A percentile compares a stretch with the other conserved stretches of the same genome.
Evolutionary conservation across 768 basidiomycete species (phyloP).

Genomic region (Leucogyrophana mollusca): DNA sequence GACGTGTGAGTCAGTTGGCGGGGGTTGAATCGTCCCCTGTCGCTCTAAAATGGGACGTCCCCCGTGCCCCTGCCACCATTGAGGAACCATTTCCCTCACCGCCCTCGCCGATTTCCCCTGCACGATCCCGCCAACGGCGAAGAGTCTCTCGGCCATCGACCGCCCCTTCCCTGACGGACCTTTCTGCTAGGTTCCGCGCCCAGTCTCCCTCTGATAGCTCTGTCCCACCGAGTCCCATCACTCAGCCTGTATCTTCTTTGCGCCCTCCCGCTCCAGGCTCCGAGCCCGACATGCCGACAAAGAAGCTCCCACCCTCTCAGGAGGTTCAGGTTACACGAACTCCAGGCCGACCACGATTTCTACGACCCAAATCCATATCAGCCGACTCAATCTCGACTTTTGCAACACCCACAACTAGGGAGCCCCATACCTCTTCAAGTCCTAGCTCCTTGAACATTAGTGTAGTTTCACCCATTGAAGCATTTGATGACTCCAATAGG

Average conservation of each 20-base stretch:
- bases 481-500: slow-evolving; percentile 22
- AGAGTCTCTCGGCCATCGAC: slow-evolving; percentile 45
- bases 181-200: neutral
- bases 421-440: slow-evolving; percentile 7
- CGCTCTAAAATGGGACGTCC: slow-evolving; percentile 15
- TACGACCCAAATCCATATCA: slow-evolving; percentile 53
- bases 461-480: neutral
- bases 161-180: slow-evolving; percentile 40
- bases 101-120: slow-evolving; percentile 21
- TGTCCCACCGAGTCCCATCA: slow-evolving; percentile 3
- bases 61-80: neutral
- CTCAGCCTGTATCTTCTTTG: slow-evolving; percentile 5
- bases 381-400: slow-evolving; percentile 51
- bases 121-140: slow-evolving; percentile 10
- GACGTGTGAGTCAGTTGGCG: slow-evolving; percentile 63
- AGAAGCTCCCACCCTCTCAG: slow-evolving; percentile 8
- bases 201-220: slow-evolving; percentile 2
- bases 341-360: slow-evolving; percentile 19
- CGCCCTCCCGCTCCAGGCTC: slow-evolving; percentile 21
- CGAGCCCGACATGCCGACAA: slow-evolving; percentile 21
- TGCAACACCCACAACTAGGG: slow-evolving; percentile 7
- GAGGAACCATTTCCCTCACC: slow-evolving; percentile 10
- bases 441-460: slow-evolving; percentile 1
- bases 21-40: slow-evolving; percentile 11
- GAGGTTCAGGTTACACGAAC: slow-evolving; percentile 20